Evolutionary conservation across 345 rosid species (phyloP), one percentile per base, ranked within the genome.

Genomic region (Clausena lansium): DNA sequence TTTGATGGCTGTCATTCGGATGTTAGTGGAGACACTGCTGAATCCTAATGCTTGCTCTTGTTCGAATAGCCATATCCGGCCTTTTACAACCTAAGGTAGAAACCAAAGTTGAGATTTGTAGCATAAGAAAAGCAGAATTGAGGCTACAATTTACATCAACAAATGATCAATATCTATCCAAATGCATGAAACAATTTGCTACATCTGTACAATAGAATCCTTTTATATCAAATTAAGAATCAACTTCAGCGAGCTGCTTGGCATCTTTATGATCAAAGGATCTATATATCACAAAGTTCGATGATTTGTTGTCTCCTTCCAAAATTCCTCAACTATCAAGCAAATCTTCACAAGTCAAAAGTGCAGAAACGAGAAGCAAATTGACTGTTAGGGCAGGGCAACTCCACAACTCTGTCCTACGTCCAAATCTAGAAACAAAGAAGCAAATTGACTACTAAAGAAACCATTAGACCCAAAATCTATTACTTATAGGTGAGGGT

Each of bases 11-110:
- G 99, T 94, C 99, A 96, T 96, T 27, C 99, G 85, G 71, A 91
- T 94, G 82, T 96, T 96, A 2, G 97, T 93, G 0, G 99, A 96
- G 59, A 96, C 97, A 20, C 98, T 93, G 87, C 98, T 96, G 89
- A 96, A 93, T 24, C 99, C 99, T 84, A 96, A 84, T 54, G 98
- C 98, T 81, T 93, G 98, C 83, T 92, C 99, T 90, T 93, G 99
- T 74, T 96, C 99, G 80, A 96, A 92, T 65, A 96, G 89, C 99
- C 99, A 93, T 90, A 91, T 91, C 71, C 83, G 77, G 71, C 91
- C 97, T 85, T 91, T 93, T 73, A 96, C 93, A 59, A 93, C 97
- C 99, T 96, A 75, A 4, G 60, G 33, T 50, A 17, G 39, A 70
- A 57, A 76, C 33, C 9, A 52, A 45, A 50, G 70, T 41, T 20